A percentile compares a stretch with the other conserved stretches of the same genome.
Evolutionary conservation across 164 flowering plant genomes (phyloP).

Genomic region (Platanus orientalis): DNA sequence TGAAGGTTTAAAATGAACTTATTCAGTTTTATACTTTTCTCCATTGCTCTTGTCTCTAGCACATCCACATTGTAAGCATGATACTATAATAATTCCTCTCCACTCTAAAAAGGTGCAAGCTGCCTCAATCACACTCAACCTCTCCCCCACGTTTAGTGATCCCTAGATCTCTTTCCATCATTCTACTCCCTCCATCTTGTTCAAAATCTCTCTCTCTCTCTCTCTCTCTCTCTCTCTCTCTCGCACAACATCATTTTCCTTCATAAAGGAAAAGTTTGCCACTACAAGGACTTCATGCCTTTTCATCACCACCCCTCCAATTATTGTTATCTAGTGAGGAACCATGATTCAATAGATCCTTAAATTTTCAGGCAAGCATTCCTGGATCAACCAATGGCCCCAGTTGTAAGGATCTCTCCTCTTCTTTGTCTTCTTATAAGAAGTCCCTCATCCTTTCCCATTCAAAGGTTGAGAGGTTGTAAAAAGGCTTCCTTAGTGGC

Average conservation of each 20-base stretch:
- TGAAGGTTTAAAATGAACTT: no score
- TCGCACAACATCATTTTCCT: constrained; percentile 21
- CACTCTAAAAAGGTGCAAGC: constrained; percentile 18
- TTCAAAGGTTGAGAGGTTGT: constrained; percentile 10
- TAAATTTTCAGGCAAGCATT: constrained; percentile 21
- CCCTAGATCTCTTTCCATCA: constrained; percentile 20
- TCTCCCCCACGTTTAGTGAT: constrained; percentile 10
- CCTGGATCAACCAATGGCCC: constrained; percentile 20
- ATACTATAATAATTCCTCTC: constrained; percentile 33
- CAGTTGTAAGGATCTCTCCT: constrained; percentile 12
- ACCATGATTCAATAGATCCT: constrained; percentile 7
- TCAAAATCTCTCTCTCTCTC: constrained; percentile 15
- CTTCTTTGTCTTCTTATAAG: not conserved
- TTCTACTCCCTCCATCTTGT: constrained; percentile 10
- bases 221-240: constrained; percentile 12
- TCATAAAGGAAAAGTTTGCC: constrained; percentile 20
- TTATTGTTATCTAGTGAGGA: constrained; percentile 18
- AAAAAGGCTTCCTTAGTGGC: constrained; percentile 17
- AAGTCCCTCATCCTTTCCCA: not conserved
- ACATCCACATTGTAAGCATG: constrained; percentile 29
- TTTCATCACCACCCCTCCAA: constrained; percentile 17
- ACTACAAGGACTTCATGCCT: constrained; percentile 9
- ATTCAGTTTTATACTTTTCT: no score
- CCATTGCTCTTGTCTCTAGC: constrained; percentile 23
- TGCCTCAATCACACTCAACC: constrained; percentile 21